Evolutionary conservation across 2,329 filamentous ascomycete species (phyloP).

Genomic region (Pseudogymnoascus sp.): DNA sequence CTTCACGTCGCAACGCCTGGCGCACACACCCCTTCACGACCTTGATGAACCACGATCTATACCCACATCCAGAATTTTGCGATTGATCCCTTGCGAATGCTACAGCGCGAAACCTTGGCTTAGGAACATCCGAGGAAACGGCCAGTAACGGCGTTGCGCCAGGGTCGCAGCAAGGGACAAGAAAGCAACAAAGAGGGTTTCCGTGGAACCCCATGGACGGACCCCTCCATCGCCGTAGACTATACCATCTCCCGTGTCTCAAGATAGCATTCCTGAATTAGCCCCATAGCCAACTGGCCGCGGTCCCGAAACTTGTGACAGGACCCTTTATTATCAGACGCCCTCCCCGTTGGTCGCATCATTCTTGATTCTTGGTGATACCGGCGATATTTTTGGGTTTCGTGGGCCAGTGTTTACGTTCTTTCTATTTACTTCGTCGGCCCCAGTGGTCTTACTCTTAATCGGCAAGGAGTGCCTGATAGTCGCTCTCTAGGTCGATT

Average conservation of each 20-base stretch:
- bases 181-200: conserved; percentile 1
- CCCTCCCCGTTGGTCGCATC: background rate
- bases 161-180: background rate
- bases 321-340: conserved; percentile 6
- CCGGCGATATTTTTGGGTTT: conserved; percentile 7
- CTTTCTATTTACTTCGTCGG: conserved; percentile 11
- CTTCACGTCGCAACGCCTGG: conserved; percentile 3
- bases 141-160: background rate
- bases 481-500: background rate
- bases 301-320: background rate
- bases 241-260: background rate
- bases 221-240: background rate
- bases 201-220: background rate
- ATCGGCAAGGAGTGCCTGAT: background rate
- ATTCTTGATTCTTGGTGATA: background rate
- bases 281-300: background rate
- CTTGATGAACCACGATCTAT: background rate
- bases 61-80: background rate
- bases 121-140: conserved; percentile 2
- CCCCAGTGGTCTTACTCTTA: conserved; percentile 10
- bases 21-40: conserved; percentile 2
- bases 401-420: conserved; percentile 5
- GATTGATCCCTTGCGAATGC: background rate
- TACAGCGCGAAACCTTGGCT: conserved; percentile 1
- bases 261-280: background rate